Evolutionary conservation across 1,139 yeast genomes (phyloP), one percentile per base, ranked within the genome.

Genomic region (Meyerozyma carpophila): DNA sequence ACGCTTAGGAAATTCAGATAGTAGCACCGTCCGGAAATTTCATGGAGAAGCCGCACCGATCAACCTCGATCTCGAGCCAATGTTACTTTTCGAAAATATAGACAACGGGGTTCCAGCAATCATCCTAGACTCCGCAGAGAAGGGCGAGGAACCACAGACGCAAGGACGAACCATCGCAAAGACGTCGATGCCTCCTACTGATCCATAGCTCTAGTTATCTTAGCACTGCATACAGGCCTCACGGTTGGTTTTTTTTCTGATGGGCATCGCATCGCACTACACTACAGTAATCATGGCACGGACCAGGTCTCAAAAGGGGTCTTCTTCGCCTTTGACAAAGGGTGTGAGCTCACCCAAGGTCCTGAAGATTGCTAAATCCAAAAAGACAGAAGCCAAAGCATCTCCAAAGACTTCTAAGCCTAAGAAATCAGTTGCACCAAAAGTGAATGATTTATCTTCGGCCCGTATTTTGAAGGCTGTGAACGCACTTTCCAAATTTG

Each of bases 341-440:
- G 14, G 10, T 18, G 8, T 10, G 26, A 34, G 21, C 16, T 49
- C 56, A 7, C 54, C 53, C 18, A 54, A 51, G 50, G 41, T 51
- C 5, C 53, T 53, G n/a, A 43, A 40, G 26, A 42, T 50, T 11
- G 44, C 54, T 40, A 52, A 48, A 41, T 39, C 45, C 43, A 50
- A 48, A 46, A 52, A 50, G 48, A 46, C 43, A 4, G 47, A 46
- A 4, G 28, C 43, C 18, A 75, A 74, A 49, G 88, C 89, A 5
- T 61, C 83, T 37, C 54, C 63, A 8, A 84, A 80, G 54, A 66
- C 82, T 51, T 60, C 62, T 40, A 77, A 77, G 53, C 82, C 68
- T 57, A 53, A 65, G 26, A 51, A 49, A 8, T 50, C 57, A 40
- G 52, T 52, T 42, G 38, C 46, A 42, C 56, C 65, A 34, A 34